Percentiles rank a stretch among this genome's conserved stretches.
phyloP scores from a whole-genome alignment of 495 filamentous ascomycete species.

The Talaromyces nanjingensis region DNA sequence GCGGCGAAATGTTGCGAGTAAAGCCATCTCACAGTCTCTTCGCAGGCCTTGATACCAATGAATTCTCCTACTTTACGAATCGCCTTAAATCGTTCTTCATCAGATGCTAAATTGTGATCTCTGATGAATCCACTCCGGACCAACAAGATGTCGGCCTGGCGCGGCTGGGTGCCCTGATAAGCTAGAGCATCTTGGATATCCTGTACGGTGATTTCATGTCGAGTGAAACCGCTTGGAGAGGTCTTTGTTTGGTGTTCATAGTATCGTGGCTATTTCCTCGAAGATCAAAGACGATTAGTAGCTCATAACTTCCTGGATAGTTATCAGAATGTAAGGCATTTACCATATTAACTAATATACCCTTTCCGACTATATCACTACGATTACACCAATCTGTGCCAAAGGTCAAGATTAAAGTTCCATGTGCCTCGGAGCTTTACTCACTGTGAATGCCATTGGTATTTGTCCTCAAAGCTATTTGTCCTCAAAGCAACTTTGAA shows the following conservation, averaged over 20 bases:
- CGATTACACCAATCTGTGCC: conserved; percentile 11
- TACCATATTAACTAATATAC: conserved; percentile 7
- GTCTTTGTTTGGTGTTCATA: background rate
- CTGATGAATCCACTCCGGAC: background rate
- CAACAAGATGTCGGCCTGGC: background rate
- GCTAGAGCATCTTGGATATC: background rate
- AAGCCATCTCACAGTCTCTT: background rate
- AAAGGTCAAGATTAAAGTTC: background rate
- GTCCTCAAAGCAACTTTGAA: background rate
- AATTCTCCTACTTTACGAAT: background rate
- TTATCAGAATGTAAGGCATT: background rate
- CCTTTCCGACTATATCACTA: conserved; percentile 13
- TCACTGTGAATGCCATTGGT: conserved; percentile 3
- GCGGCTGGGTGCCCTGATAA: conserved; percentile 26
- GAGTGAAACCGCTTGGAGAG: background rate
- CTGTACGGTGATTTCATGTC: background rate
- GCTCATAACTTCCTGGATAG: background rate
- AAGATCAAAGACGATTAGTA: background rate
- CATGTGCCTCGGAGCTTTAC: background rate
- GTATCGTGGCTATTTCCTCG: background rate
- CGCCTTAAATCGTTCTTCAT: background rate
- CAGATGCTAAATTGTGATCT: background rate
- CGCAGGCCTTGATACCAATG: background rate
- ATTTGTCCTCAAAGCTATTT: background rate
- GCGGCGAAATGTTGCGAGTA: too few species aligned